A percentile compares a stretch with the other conserved stretches of the same genome.
These are phyloP conservation scores for Cyclotella atomus DNA, from an alignment of 108 stramenopile genomes.

Conservation along the genomic window DNA sequence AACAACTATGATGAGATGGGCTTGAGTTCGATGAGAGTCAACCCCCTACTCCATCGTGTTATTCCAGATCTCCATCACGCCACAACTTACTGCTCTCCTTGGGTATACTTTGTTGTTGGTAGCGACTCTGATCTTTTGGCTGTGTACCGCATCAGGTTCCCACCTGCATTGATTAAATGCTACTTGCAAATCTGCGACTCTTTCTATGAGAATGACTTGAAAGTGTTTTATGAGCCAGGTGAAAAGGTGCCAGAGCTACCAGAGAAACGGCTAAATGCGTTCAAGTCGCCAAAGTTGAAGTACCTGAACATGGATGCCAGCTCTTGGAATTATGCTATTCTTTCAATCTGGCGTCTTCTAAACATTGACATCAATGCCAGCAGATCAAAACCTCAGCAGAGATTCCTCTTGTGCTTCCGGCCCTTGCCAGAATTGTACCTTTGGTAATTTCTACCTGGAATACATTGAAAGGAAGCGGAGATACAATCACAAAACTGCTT, in stretches of 20 bases:
- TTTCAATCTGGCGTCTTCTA: background rate
- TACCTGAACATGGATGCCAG: background rate
- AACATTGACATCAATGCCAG: background rate
- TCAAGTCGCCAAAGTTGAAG: background rate
- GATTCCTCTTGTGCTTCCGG: background rate
- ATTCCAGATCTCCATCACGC: constrained; percentile 4
- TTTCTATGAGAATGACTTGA: background rate
- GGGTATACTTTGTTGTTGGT: background rate
- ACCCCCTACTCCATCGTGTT: background rate
- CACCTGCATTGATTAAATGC: background rate
- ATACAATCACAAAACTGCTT: constrained; percentile 6
- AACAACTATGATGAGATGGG: background rate
- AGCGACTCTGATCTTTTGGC: background rate
- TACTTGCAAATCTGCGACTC: background rate
- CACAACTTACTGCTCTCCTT: background rate
- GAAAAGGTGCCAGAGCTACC: background rate
- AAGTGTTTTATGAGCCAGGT: background rate
- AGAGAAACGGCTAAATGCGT: background rate
- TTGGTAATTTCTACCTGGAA: background rate
- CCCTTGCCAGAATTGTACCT: background rate
- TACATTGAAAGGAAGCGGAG: background rate
- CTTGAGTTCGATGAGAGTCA: background rate
- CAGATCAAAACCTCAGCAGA: background rate
- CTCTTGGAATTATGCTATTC: background rate
- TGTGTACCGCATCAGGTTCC: background rate